Conservation (phyloP, 2,329 filamentous ascomycete species). For the Epichloe gansuensis region DNA sequence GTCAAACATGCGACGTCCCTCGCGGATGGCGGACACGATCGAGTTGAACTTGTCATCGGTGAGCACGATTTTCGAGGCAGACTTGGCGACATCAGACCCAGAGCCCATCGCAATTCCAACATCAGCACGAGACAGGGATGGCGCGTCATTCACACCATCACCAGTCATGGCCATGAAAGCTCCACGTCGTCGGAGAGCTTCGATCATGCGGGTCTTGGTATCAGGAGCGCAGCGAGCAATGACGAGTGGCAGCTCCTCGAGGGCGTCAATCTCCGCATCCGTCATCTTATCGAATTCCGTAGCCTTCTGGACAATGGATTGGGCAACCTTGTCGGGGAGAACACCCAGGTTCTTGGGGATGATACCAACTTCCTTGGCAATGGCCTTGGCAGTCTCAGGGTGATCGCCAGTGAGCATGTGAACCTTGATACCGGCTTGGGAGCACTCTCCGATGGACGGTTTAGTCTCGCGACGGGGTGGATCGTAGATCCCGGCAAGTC, state of each 20-base stretch:
- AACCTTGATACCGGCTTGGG: conserved; percentile 61
- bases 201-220: conserved; percentile 85
- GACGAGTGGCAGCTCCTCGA: conserved; percentile 66
- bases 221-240: conserved; percentile 74
- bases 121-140: conserved; percentile 66
- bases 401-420: conserved; percentile 82
- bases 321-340: conserved; percentile 49
- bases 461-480: conserved; percentile 73
- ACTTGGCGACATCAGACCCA: conserved; percentile 76
- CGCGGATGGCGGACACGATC: conserved; percentile 70
- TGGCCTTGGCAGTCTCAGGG: conserved; percentile 63
- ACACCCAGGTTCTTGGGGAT: conserved; percentile 49
- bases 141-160: conserved; percentile 78
- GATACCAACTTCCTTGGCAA: conserved; percentile 68
- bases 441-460: conserved; percentile 55
- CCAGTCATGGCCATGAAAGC: conserved; percentile 79
- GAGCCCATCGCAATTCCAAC: conserved; percentile 88
- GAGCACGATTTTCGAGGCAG: conserved; percentile 67
- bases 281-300: conserved; percentile 66
- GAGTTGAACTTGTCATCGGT: conserved; percentile 83
- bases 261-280: conserved; percentile 60
- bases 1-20: conserved; percentile 75
- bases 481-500: conserved; percentile 78
- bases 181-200: conserved; percentile 65
- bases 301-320: conserved; percentile 60